phyloP scores from a whole-genome alignment of 495 filamentous ascomycete genomes.

The Saxophila tyrrhenica region DNA sequence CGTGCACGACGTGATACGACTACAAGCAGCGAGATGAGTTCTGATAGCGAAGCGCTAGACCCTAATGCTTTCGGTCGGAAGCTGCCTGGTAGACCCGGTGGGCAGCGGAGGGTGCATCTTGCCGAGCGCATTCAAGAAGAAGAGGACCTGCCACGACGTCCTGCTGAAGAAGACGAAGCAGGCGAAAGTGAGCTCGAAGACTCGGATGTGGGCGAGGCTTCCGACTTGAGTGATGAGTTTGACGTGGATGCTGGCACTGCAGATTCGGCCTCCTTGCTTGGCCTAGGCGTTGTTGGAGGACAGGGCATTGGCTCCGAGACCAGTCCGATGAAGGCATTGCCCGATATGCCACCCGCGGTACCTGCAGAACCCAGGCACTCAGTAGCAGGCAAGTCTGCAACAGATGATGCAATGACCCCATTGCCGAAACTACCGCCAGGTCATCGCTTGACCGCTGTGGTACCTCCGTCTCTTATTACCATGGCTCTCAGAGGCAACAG shows the following conservation, averaged over 20 bases:
- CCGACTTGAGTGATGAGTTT: constrained; percentile 57
- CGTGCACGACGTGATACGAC: constrained; percentile 71
- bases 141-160: constrained; percentile 13
- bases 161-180: constrained; percentile 12
- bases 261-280: constrained; percentile 44
- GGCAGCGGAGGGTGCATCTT: constrained; percentile 33
- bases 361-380: constrained; percentile 15
- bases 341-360: constrained; percentile 22
- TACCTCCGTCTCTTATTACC: constrained; percentile 64
- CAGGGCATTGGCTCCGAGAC: constrained; percentile 10
- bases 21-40: constrained; percentile 86
- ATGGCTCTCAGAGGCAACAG: constrained; percentile 47
- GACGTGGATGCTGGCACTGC: constrained; percentile 52
- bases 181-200: constrained; percentile 16
- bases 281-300: constrained; percentile 22
- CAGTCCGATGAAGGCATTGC: constrained; percentile 33
- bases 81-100: constrained; percentile 1
- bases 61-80: constrained; percentile 21
- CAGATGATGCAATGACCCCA: constrained; percentile 40
- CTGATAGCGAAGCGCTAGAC: constrained; percentile 69
- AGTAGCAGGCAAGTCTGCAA: constrained; percentile 46
- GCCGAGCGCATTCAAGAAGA: constrained; percentile 34
- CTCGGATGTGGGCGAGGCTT: constrained; percentile 40
- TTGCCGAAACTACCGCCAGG: constrained; percentile 76
- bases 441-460: constrained; percentile 74